Evolutionary conservation across 2,329 filamentous ascomycete species (phyloP), one percentile per base, ranked within the genome.

Genomic region (Aureobasidium sp.): DNA sequence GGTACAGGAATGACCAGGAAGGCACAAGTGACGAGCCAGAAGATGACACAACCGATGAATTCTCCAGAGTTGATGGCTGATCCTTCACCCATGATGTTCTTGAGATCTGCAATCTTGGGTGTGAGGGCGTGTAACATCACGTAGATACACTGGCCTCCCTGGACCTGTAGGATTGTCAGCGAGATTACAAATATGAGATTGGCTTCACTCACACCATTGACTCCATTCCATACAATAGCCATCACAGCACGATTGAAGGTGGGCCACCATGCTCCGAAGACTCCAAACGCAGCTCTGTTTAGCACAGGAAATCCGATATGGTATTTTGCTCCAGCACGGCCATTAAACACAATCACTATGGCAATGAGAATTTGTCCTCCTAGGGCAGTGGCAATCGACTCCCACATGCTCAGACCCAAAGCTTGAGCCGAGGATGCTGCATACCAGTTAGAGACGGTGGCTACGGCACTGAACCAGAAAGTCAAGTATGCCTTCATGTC

Each of bases 211-310:
- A 48, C 56, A 15, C 41, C 56, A 13, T 59, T 59, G 56, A 59
- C 56, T 48, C 56, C 76, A 50, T 77, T 77, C 77, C 76, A 79
- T 5, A 79, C 76, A 57, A 78, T 75, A 1, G 76, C 71, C 75
- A 79, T 78, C 15, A 76, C 73, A 7, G 76, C 77, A 20, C 78
- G 71, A 63, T 76, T 77, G 61, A 77, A 74, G 5, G 71, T 73
- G 1, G 77, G 77, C 77, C 78, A 80, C 67, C 74, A 73, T 0
- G 76, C 76, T 27, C 78, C 78, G 63, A 74, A 79, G 1, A 77
- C 66, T 6, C 78, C 78, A 65, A 79, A 80, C 0, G 75, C 71
- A 1, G 76, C 68, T 43, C 78, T 73, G 66, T 73, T 75, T 17
- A 78, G 63, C 7, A 79, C 73, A 7, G 78, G 76, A 63, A 73